These are phyloP conservation scores for Penicillium tannophilum DNA, from an alignment of 495 filamentous ascomycete genomes.

Conservation along the genomic window DNA sequence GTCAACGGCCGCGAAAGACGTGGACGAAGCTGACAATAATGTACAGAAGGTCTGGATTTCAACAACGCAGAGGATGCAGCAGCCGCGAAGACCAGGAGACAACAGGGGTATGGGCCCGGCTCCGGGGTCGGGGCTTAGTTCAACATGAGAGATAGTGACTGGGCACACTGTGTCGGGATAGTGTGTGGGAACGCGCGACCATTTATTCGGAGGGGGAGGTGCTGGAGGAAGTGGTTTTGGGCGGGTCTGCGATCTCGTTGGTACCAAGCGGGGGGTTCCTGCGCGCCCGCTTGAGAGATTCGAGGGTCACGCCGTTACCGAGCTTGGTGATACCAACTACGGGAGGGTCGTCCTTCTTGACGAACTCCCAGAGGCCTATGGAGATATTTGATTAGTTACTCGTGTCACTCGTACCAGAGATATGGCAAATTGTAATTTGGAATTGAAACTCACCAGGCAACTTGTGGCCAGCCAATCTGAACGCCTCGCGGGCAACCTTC, in stretches of 20 bases:
- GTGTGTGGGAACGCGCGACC: neutral
- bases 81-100: constrained; percentile 49
- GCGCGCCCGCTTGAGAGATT: constrained; percentile 75
- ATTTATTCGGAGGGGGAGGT: constrained; percentile 45
- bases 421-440: neutral
- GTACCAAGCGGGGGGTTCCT: constrained; percentile 59
- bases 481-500: constrained; percentile 90
- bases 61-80: constrained; percentile 38
- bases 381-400: constrained; percentile 26
- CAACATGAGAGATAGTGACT: constrained; percentile 17
- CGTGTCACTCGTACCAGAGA: neutral
- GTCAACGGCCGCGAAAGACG: constrained; percentile 22
- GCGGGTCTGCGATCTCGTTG: constrained; percentile 33
- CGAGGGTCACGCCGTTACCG: constrained; percentile 74
- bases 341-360: constrained; percentile 87
- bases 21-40: constrained; percentile 46
- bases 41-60: constrained; percentile 44
- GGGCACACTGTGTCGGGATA: constrained; percentile 16
- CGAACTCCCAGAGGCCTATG: constrained; percentile 87
- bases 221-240: constrained; percentile 42
- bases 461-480: constrained; percentile 92
- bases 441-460: constrained; percentile 73
- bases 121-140: constrained; percentile 57
- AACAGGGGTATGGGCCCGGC: constrained; percentile 63
- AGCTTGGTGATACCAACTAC: constrained; percentile 94